Percentiles rank a stretch among this genome's conserved stretches.
phyloP scores from a whole-genome alignment of 1,139 yeast species.

The Hyphopichia buzzinii region DNA sequence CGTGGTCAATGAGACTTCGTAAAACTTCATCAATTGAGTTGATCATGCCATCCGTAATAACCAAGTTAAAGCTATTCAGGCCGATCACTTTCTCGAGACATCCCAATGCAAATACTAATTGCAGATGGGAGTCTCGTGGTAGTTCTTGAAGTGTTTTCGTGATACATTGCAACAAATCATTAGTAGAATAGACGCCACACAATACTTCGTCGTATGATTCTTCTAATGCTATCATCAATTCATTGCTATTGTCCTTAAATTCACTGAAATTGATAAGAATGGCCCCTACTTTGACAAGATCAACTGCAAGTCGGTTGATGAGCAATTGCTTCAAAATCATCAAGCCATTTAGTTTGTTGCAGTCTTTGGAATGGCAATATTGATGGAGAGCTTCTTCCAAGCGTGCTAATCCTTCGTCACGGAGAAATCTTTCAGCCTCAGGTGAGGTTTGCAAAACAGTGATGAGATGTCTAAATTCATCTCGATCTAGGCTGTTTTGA shows the following conservation, averaged over 20 bases:
- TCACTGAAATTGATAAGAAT: conserved; percentile 19
- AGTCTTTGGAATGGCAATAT: conserved; percentile 15
- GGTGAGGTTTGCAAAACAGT: conserved; percentile 22
- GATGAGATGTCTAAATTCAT: conserved; percentile 19
- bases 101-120: conserved; percentile 18
- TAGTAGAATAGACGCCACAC: conserved; percentile 23
- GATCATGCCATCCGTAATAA: conserved; percentile 21
- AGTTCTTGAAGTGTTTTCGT: conserved; percentile 9
- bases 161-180: conserved; percentile 15
- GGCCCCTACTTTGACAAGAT: conserved; percentile 22
- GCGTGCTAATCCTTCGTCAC: conserved; percentile 20
- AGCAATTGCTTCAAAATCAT: conserved; percentile 36
- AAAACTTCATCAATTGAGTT: conserved; percentile 28
- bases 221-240: conserved; percentile 23
- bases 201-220: conserved; percentile 34
- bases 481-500: conserved; percentile 9
- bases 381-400: conserved; percentile 30
- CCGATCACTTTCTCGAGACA: conserved; percentile 23
- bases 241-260: conserved; percentile 14
- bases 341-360: conserved; percentile 25
- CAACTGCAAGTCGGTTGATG: conserved; percentile 21
- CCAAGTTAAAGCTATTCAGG: conserved; percentile 15
- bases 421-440: conserved; percentile 25
- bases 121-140: not conserved
- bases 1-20: conserved; percentile 24